Evolutionary conservation across 2,329 filamentous ascomycete genomes (phyloP).

Genomic region (Triangularia setosa): DNA sequence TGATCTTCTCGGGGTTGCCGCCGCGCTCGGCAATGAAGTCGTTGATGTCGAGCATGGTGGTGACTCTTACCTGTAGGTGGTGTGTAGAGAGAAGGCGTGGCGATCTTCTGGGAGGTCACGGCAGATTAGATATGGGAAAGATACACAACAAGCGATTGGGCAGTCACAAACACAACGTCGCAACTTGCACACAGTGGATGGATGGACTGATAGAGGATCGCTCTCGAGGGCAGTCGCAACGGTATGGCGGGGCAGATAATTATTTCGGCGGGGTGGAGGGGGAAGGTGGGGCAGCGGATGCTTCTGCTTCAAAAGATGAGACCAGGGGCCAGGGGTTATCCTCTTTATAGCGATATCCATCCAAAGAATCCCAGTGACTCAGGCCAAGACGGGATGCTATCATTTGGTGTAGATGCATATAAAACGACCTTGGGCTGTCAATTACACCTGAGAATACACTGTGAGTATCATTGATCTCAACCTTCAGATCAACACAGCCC

Average conservation of each 20-base stretch:
- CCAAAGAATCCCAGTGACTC: neutral
- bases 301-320: neutral
- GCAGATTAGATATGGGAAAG: neutral
- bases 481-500: neutral
- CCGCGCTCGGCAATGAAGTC: constrained; percentile 84
- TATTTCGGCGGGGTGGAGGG: constrained; percentile 26
- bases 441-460: neutral
- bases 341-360: neutral
- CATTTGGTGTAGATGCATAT: neutral
- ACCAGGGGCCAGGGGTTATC: neutral
- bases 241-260: constrained; percentile 26
- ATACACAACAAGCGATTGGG: neutral
- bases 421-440: neutral
- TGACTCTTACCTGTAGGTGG: neutral
- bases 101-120: neutral
- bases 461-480: neutral
- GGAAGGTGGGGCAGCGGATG: constrained; percentile 19
- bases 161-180: neutral
- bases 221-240: constrained; percentile 16
- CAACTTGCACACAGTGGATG: neutral
- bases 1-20: constrained; percentile 86
- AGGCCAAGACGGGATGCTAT: neutral
- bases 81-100: neutral
- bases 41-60: constrained; percentile 67
- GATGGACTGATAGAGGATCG: constrained; percentile 2